Evolutionary conservation across 176 grass and related monocot genomes (phyloP).

Genomic region (Ensete ventricosum): DNA sequence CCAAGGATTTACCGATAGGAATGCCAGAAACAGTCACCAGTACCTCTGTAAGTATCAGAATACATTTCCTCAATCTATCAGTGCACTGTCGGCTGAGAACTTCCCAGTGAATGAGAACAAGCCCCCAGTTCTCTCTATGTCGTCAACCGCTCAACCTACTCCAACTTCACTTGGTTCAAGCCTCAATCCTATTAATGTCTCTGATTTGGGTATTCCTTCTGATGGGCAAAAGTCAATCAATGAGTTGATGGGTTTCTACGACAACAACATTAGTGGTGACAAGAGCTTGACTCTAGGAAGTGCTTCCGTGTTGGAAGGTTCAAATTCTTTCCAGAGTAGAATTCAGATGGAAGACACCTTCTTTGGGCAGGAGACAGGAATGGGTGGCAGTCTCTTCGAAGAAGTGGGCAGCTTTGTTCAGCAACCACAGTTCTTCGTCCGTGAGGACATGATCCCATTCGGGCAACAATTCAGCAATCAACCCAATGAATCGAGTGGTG

Average conservation of each 20-base stretch:
- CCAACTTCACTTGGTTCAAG: not conserved
- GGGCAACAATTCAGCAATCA: conserved; percentile 3
- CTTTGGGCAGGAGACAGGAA: conserved; percentile 6
- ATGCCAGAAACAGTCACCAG: conserved; percentile 17
- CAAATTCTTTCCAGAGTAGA: not conserved
- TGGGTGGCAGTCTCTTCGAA: conserved; percentile 4
- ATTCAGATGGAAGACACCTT: conserved; percentile 9
- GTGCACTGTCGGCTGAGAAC: not conserved
- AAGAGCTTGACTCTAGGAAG: conserved; percentile 9
- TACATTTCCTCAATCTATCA: not conserved
- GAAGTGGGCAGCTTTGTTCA: conserved; percentile 5
- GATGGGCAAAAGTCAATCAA: conserved; percentile 13
- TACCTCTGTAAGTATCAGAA: conserved; percentile 11
- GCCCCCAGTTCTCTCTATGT: not conserved
- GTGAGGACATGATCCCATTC: not conserved
- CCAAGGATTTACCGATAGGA: conserved; percentile 6
- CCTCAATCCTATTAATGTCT: not conserved
- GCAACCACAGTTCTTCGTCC: not conserved
- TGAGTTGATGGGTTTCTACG: conserved; percentile 9
- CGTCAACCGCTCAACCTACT: not conserved
- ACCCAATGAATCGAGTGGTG: not conserved
- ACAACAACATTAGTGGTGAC: not conserved
- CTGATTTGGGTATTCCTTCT: conserved; percentile 9
- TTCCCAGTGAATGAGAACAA: conserved; percentile 1
- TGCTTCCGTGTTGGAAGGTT: not conserved